phyloP scores from a whole-genome alignment of 2,329 filamentous ascomycete species.

The Cladosporium sp. region DNA sequence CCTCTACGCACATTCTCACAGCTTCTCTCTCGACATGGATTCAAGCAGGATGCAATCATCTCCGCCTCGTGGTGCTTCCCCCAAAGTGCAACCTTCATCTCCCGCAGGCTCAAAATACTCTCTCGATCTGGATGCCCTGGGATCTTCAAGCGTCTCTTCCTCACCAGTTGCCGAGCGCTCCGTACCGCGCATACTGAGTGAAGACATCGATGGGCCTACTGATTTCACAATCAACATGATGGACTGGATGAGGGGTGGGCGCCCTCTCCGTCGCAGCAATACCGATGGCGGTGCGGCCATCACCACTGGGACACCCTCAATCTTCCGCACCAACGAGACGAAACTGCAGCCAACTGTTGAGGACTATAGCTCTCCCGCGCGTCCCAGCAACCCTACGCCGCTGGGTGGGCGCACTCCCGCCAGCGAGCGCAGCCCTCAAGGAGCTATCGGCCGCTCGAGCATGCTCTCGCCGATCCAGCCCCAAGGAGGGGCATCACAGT shows the following conservation, averaged over 20 bases:
- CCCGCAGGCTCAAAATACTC: constrained; percentile 21
- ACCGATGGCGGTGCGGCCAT: background rate
- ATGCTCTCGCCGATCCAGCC: constrained; percentile 1
- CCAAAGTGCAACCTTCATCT: background rate
- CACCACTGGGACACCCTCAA: constrained; percentile 1
- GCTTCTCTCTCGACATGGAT: background rate
- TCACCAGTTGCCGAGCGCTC: constrained; percentile 10
- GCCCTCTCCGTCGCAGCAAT: constrained; percentile 18
- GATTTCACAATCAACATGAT: constrained; percentile 34
- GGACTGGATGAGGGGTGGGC: constrained; percentile 26
- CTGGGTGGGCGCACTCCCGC: constrained; percentile 1
- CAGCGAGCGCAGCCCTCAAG: constrained; percentile 1
- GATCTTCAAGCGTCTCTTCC: background rate
- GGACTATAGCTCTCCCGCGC: constrained; percentile 6
- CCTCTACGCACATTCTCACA: no score
- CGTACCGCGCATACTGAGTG: constrained; percentile 21
- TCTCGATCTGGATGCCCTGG: constrained; percentile 28
- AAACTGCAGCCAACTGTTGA: constrained; percentile 4
- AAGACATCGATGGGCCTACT: constrained; percentile 33
- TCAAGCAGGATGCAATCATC: constrained; percentile 10
- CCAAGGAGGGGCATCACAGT: constrained; percentile 1
- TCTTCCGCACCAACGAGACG: background rate
- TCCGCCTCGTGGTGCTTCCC: constrained; percentile 3
- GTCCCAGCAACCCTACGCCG: constrained; percentile 6
- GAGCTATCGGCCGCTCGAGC: background rate